Conservation (phyloP, 1,284 basidiomycete genomes). For the Ceratobasidium sp. region DNA sequence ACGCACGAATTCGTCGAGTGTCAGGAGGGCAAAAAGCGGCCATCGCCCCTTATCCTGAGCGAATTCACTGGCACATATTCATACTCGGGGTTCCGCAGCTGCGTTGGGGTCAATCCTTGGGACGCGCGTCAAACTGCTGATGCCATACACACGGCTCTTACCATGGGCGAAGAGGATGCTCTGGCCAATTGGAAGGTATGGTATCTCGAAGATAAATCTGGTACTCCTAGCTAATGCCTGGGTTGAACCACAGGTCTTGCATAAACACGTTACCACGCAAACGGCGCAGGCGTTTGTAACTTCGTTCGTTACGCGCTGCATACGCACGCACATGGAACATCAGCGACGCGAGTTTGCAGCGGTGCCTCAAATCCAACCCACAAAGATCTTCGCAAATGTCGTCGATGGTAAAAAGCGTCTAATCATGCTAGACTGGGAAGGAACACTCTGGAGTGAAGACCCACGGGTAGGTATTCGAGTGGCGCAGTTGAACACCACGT, state of each 20-base stretch:
- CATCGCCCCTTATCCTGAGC: constrained; percentile 73
- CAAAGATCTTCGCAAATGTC: constrained; percentile 53
- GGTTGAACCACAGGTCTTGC: constrained; percentile 67
- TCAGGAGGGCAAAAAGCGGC: constrained; percentile 71
- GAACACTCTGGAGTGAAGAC: constrained; percentile 68
- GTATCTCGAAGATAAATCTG: not conserved
- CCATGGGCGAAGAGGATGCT: constrained; percentile 79
- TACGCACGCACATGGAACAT: constrained; percentile 77
- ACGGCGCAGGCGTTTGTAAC: constrained; percentile 87
- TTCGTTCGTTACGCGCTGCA: constrained; percentile 77
- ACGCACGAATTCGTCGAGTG: constrained; percentile 89
- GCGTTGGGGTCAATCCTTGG: constrained; percentile 87
- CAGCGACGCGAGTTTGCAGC: constrained; percentile 51
- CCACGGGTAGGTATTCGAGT: constrained; percentile 58
- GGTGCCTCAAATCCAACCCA: constrained; percentile 18
- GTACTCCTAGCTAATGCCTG: not conserved
- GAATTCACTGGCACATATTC: constrained; percentile 90
- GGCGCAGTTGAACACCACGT: constrained; percentile 50
- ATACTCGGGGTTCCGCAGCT: constrained; percentile 85
- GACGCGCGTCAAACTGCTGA: constrained; percentile 77
- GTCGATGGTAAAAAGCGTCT: constrained; percentile 67
- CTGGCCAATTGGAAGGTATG: constrained; percentile 76
- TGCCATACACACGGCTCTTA: constrained; percentile 79
- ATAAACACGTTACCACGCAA: constrained; percentile 87
- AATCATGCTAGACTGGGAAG: constrained; percentile 82